Evolutionary conservation across 768 basidiomycete genomes (phyloP), one percentile per base, ranked within the genome.

Genomic region (Mycena indigotica): DNA sequence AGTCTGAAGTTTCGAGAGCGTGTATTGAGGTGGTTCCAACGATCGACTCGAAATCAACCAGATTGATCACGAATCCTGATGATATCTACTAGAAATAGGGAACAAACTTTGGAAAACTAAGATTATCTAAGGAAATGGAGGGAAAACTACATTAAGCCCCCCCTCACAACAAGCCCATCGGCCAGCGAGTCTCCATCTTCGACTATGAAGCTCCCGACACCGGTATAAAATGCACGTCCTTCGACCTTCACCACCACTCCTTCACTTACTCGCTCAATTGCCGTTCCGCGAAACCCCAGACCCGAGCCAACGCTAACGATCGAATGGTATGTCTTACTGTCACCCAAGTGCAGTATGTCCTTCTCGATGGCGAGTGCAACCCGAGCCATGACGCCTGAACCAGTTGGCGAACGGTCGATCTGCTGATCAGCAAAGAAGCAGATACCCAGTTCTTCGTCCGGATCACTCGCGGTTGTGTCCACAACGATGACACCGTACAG

Each of bases 381-480:
- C 1, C 73, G 70, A 24, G 75, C 76, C 53, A 68, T 73, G 17
- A 77, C 75, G 13, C 76, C 71, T 24, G 73, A 75, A 10, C 76
- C 76, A 4, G 67, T 69, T 16, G 76, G 75, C 50, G 76, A 77
- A 40, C 76, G 67, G 65, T 77, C 76, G 26, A 76, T 62, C 65
- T 76, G 71, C 65, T 71, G 69, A 58, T 75, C 65, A 17, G 74
- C 74, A 53, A 76, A 77, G 65, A 75, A 75, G 54, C 73, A 75
- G 21, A 73, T 41, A 53, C 70, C 67, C 50, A 60, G 38, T 60
- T 65, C 69, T 25, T 46, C 58, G 24, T 44, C 48, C 40, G 44
- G 44, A 58, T 23, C 50, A 60, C 38, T 29, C 17, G n/a, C 26
- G 58, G 3, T 24, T 24, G 26, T 46, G 60, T 77, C 76, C 38